Conservation (phyloP, 371 early-diverging fungal genomes). For the Gilbertella persicaria region DNA sequence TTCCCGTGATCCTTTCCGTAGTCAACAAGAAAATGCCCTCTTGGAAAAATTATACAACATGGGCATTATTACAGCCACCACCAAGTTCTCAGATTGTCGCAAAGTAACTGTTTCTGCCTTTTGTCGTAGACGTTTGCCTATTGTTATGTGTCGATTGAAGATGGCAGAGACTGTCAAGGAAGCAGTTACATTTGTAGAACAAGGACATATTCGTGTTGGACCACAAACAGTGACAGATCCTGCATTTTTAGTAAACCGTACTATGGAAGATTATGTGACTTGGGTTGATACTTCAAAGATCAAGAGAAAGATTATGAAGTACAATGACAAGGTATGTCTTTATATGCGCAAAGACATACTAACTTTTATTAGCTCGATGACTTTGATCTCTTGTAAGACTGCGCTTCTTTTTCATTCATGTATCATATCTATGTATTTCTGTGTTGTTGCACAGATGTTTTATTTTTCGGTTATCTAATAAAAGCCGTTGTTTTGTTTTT, state of each 20-base stretch:
- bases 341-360: background rate
- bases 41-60: conserved; percentile 90
- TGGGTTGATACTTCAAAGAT: conserved; percentile 99
- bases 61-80: conserved; percentile 87
- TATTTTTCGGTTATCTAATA: no score
- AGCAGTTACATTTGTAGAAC: conserved; percentile 95
- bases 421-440: no score
- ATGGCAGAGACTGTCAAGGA: conserved; percentile 97
- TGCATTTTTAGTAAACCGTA: conserved; percentile 84
- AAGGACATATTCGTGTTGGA: conserved; percentile 98
- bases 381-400: conserved; percentile 63
- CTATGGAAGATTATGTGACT: conserved; percentile 98
- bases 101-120: conserved; percentile 93
- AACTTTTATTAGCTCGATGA: conserved; percentile 59
- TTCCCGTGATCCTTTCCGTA: conserved; percentile 87
- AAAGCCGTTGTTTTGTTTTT: no score
- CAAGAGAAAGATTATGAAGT: conserved; percentile 97
- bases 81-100: conserved; percentile 85
- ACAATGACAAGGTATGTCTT: conserved; percentile 86
- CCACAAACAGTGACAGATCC: conserved; percentile 91
- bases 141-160: conserved; percentile 93
- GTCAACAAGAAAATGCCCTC: conserved; percentile 77
- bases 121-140: conserved; percentile 92
- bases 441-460: no score
- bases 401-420: conserved; percentile 5